Conservation (phyloP, 352 stramenopile species). For the Pythium volutum region DNA sequence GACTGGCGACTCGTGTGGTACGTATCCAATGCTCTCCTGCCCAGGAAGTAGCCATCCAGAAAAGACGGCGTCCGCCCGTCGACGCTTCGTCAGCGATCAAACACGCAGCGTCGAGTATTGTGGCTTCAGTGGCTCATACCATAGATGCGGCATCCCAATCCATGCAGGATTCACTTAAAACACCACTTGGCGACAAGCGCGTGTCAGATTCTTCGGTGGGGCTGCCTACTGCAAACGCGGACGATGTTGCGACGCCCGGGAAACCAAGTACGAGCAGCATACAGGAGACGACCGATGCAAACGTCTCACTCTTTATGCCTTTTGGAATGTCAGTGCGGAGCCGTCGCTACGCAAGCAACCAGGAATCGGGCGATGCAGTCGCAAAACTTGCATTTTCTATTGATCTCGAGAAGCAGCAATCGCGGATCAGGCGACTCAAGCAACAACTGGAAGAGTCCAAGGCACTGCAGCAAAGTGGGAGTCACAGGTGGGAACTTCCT, state of each 20-base stretch:
- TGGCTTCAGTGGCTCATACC: not conserved
- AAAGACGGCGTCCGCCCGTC: not conserved
- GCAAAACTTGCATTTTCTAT: constrained; percentile 10
- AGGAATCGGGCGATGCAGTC: constrained; percentile 16
- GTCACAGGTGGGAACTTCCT: not conserved
- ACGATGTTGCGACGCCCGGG: not conserved
- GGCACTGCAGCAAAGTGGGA: not conserved
- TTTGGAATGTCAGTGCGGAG: not conserved
- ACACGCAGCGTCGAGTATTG: constrained; percentile 7
- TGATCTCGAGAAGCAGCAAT: constrained; percentile 29
- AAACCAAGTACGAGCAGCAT: not conserved
- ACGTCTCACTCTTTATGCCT: not conserved
- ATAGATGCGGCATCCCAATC: not conserved
- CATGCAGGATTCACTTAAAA: not conserved
- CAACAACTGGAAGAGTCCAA: constrained; percentile 25
- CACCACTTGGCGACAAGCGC: not conserved
- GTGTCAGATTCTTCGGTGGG: not conserved
- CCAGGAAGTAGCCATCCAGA: constrained; percentile 12
- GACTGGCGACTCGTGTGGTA: not conserved
- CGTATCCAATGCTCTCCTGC: not conserved
- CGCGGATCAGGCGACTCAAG: constrained; percentile 26
- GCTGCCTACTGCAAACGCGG: not conserved
- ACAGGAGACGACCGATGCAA: not conserved
- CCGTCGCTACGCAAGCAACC: constrained; percentile 6
- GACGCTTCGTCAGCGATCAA: constrained; percentile 1